Percentiles rank a stretch among this genome's conserved stretches.
phyloP scores from a whole-genome alignment of 495 filamentous ascomycete species.

The Daldinia childiae region DNA sequence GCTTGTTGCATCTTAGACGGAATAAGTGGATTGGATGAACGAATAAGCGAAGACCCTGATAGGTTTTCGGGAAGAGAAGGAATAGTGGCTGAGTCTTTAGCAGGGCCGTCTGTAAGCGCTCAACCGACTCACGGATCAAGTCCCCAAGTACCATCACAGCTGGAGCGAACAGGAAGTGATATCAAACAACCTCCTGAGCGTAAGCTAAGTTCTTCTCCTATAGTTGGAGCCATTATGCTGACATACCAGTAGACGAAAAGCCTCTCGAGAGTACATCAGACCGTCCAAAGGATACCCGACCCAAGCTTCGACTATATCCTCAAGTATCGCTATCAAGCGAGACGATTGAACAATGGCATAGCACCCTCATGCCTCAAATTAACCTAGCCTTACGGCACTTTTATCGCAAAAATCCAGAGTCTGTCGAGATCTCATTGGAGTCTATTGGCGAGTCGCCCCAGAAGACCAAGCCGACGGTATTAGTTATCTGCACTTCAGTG shows the following conservation, averaged over 20 bases:
- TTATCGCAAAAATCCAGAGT: slow-evolving; percentile 73
- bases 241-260: slow-evolving; percentile 20
- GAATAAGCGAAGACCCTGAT: slow-evolving; percentile 51
- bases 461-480: slow-evolving; percentile 74
- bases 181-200: slow-evolving; percentile 35
- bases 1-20: slow-evolving; percentile 62
- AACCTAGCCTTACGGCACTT: slow-evolving; percentile 67
- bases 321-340: slow-evolving; percentile 66
- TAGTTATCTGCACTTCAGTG: slow-evolving; percentile 78
- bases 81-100: slow-evolving; percentile 9
- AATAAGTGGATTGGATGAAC: slow-evolving; percentile 58
- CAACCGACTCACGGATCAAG: neutral
- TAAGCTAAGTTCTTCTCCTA: slow-evolving; percentile 11
- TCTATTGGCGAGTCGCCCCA: slow-evolving; percentile 75
- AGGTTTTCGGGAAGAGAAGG: slow-evolving; percentile 26
- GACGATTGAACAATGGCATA: slow-evolving; percentile 75
- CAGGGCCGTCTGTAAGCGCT: slow-evolving; percentile 25
- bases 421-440: slow-evolving; percentile 77
- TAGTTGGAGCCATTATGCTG: slow-evolving; percentile 27
- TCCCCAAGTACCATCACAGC: neutral
- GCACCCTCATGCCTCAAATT: slow-evolving; percentile 73
- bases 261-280: neutral
- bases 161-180: neutral
- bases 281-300: slow-evolving; percentile 39
- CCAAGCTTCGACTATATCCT: slow-evolving; percentile 60